Evolutionary conservation across 2,329 filamentous ascomycete species (phyloP).

Genomic region (Drechmeria coniospora): DNA sequence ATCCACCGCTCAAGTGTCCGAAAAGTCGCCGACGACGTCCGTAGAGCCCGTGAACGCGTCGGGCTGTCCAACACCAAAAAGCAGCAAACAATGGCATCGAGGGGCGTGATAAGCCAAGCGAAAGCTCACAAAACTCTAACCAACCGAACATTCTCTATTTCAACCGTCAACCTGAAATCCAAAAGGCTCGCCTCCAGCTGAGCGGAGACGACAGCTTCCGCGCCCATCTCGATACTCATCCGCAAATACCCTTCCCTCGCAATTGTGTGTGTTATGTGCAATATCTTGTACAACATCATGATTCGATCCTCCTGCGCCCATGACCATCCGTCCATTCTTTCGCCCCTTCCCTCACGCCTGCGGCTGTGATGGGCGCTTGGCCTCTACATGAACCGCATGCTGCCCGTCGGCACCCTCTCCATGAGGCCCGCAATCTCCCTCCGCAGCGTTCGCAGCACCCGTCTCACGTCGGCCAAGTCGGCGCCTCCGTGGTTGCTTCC

Average conservation of each 20-base stretch:
- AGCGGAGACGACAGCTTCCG: not conserved
- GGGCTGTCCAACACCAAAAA: too few relatives aligned
- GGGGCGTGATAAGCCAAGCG: too few relatives aligned
- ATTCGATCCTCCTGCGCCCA: conserved; percentile 1
- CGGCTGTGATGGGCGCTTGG: too few relatives aligned
- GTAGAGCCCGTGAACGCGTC: too few relatives aligned
- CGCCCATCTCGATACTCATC: not conserved
- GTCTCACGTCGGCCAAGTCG: conserved; percentile 27
- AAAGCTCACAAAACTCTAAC: too few relatives aligned
- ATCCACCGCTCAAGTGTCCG: conserved; percentile 11
- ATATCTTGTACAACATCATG: conserved; percentile 3
- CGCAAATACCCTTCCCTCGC: not conserved
- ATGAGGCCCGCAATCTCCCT: conserved; percentile 28
- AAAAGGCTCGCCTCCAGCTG: not conserved
- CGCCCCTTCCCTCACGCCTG: too few relatives aligned
- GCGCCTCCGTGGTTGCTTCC: conserved; percentile 28
- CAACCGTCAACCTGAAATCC: too few relatives aligned
- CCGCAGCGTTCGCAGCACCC: conserved; percentile 25
- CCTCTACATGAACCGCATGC: conserved; percentile 30
- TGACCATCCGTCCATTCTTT: not conserved
- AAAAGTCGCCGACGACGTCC: conserved; percentile 14
- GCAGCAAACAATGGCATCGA: too few relatives aligned
- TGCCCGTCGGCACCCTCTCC: conserved; percentile 25
- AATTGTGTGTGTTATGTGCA: conserved; percentile 5
- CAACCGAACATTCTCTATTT: too few relatives aligned